Percentiles rank a stretch among this genome's conserved stretches.
Conservation (phyloP, 805 yeast genomes). For the Candida germanica region DNA sequence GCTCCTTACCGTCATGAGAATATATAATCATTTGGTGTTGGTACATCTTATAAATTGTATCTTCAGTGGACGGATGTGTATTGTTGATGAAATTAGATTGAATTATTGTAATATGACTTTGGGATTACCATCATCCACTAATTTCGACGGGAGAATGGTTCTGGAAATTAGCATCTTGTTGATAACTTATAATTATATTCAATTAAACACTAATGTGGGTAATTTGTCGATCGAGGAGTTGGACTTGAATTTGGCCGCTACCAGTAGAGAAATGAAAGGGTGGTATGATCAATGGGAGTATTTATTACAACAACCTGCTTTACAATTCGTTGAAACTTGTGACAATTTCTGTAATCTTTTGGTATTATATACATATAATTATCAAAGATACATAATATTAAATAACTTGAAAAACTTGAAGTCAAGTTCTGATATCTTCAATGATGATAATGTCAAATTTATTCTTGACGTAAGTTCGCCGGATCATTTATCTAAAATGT, state of each 20-base stretch:
- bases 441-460: constrained; percentile 20
- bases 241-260: constrained; percentile 29
- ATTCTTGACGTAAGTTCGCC: constrained; percentile 24
- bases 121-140: constrained; percentile 58
- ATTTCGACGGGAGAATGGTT: constrained; percentile 80
- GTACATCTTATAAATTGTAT: constrained; percentile 67
- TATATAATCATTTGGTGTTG: constrained; percentile 69
- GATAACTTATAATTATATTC: constrained; percentile 57
- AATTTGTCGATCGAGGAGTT: constrained; percentile 13
- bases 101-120: constrained; percentile 58
- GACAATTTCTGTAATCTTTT: constrained; percentile 60
- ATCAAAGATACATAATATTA: constrained; percentile 16
- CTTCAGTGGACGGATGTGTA: constrained; percentile 61
- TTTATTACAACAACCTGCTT: constrained; percentile 63
- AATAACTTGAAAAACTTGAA: constrained; percentile 6
- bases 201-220: constrained; percentile 26
- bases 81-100: constrained; percentile 57
- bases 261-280: constrained; percentile 45
- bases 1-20: constrained; percentile 54
- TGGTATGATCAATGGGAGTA: constrained; percentile 75
- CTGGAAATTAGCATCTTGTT: constrained; percentile 66
- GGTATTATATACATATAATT: constrained; percentile 42
- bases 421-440: constrained; percentile 11
- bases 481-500: constrained; percentile 30
- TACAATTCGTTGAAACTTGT: constrained; percentile 71